A percentile compares a stretch with the other conserved stretches of the same genome.
These are phyloP conservation scores for Eucalyptus shirleyi DNA, from an alignment of 345 rosid genomes.

Conservation along the genomic window DNA sequence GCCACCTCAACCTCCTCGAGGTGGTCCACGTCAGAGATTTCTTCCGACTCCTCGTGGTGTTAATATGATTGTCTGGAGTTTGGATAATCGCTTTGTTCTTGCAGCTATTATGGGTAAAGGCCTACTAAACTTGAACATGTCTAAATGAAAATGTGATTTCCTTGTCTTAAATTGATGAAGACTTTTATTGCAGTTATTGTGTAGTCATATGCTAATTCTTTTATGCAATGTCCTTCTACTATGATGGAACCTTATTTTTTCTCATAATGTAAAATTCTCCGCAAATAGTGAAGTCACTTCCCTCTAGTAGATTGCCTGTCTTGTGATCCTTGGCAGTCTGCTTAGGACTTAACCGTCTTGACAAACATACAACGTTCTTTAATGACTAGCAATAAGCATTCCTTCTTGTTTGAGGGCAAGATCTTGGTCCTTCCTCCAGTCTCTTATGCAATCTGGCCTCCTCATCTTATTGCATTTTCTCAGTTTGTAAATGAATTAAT, in stretches of 20 bases:
- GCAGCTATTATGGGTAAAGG: constrained; percentile 97
- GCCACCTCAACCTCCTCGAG: constrained; percentile 97
- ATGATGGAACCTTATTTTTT: neutral
- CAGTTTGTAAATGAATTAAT: neutral
- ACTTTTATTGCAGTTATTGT: neutral
- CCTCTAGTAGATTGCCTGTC: neutral
- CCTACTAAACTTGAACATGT: neutral
- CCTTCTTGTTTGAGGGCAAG: neutral
- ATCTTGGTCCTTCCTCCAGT: neutral
- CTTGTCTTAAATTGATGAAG: neutral
- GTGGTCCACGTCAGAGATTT: constrained; percentile 96
- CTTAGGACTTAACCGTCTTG: neutral
- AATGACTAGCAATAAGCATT: neutral
- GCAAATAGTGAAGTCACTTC: neutral
- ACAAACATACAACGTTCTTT: neutral
- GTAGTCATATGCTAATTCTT: neutral
- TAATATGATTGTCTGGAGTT: constrained; percentile 99
- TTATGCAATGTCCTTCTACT: neutral
- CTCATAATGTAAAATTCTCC: neutral
- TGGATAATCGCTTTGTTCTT: constrained; percentile 97
- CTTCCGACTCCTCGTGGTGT: constrained; percentile 99
- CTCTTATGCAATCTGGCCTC: neutral
- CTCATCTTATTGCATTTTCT: neutral
- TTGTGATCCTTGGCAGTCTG: neutral
- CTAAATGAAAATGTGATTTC: neutral